phyloP scores from a whole-genome alignment of 352 stramenopile genomes.

The Halophytophthora batemanensis region DNA sequence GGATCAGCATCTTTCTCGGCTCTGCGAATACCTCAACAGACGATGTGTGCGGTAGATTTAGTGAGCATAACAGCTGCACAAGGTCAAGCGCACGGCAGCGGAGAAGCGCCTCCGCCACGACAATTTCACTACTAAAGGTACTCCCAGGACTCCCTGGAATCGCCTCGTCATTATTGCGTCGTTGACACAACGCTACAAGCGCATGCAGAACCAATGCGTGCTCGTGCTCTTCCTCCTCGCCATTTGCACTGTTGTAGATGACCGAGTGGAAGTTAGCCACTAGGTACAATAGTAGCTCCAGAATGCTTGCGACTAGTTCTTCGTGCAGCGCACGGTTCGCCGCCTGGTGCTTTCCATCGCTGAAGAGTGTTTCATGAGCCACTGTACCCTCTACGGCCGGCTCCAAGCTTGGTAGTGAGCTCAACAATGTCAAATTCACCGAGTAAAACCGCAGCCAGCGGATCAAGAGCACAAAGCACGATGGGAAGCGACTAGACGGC shows the following conservation, averaged over 20 bases:
- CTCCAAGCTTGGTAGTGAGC: neutral
- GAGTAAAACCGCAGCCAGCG: constrained; percentile 32
- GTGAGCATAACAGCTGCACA: constrained; percentile 28
- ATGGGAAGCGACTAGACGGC: constrained; percentile 11
- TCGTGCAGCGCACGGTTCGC: constrained; percentile 4
- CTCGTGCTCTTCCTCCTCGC: constrained; percentile 9
- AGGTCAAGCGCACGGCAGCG: constrained; percentile 19
- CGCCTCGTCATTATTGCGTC: neutral
- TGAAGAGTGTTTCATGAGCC: no score
- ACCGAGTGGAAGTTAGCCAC: constrained; percentile 14
- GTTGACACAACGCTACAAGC: constrained; percentile 13
- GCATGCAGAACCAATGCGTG: constrained; percentile 13
- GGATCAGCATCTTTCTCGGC: constrained; percentile 13
- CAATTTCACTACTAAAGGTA: constrained; percentile 1
- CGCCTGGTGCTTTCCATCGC: neutral
- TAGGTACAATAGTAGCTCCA: constrained; percentile 15
- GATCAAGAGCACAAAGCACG: constrained; percentile 23
- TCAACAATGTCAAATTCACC: constrained; percentile 17
- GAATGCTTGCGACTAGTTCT: constrained; percentile 2
- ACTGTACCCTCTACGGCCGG: neutral
- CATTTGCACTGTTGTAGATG: constrained; percentile 15
- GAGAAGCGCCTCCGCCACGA: constrained; percentile 15
- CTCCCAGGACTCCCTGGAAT: neutral
- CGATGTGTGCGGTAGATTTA: constrained; percentile 16
- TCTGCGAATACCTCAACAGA: constrained; percentile 22